Evolutionary conservation across 257 asterid species (phyloP).

Genomic region (Asclepias syriaca): DNA sequence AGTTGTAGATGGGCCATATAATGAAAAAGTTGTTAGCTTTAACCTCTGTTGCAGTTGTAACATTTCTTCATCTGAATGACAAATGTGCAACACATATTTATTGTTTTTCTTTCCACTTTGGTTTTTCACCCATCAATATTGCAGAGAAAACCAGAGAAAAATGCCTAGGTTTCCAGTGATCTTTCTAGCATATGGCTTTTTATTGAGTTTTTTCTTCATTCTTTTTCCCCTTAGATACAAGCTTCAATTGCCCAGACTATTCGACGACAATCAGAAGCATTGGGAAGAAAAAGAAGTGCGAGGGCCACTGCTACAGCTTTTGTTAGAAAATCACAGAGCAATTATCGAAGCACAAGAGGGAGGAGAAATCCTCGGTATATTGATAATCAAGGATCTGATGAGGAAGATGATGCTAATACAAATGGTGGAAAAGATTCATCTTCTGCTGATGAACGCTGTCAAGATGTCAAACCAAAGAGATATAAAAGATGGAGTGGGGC

Average conservation of each 20-base stretch:
- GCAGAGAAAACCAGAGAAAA: background rate
- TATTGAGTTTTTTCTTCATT: background rate
- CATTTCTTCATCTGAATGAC: conserved; percentile 9
- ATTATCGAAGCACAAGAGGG: conserved; percentile 55
- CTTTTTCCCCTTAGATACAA: conserved; percentile 50
- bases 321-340: conserved; percentile 60
- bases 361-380: conserved; percentile 53
- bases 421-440: conserved; percentile 82
- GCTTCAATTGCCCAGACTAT: conserved; percentile 85
- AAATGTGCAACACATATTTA: background rate
- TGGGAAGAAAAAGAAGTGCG: conserved; percentile 76
- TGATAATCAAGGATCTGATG: conserved; percentile 72
- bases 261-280: conserved; percentile 89
- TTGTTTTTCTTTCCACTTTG: background rate
- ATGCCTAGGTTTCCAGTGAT: background rate
- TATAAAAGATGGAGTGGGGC: conserved; percentile 59
- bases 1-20: background rate
- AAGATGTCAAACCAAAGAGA: conserved; percentile 67
- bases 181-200: background rate
- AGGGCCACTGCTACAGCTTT: conserved; percentile 51
- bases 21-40: background rate
- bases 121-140: background rate
- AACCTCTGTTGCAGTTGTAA: background rate
- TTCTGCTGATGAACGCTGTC: conserved; percentile 67
- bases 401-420: conserved; percentile 69